phyloP scores from a whole-genome alignment of 176 grass and related monocot genomes.

The Elaeis guineensis region DNA sequence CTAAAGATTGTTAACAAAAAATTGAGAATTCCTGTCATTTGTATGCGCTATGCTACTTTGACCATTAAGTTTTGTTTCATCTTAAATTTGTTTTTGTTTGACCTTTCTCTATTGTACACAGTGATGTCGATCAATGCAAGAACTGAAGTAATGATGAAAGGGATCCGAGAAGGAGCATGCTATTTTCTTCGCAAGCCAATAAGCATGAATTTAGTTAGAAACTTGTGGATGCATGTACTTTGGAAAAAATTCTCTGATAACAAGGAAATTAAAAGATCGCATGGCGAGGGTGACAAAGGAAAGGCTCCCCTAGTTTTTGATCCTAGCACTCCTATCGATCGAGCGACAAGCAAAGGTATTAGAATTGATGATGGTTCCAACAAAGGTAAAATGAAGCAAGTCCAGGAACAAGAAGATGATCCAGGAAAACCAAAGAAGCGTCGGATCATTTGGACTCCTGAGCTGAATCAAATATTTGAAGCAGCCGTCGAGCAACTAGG shows the following conservation, averaged over 20 bases:
- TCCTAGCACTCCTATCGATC: neutral
- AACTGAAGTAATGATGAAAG: neutral
- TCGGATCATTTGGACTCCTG: neutral
- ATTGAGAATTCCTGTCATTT: constrained; percentile 2
- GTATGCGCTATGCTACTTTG: neutral
- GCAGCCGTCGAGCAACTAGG: neutral
- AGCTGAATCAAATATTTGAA: neutral
- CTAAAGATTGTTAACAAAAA: neutral
- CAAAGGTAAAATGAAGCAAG: neutral
- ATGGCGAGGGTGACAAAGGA: neutral
- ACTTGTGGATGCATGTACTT: neutral
- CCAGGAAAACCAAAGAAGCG: neutral
- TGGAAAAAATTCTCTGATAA: neutral
- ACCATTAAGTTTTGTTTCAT: neutral
- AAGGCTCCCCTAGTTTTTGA: neutral
- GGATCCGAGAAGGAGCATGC: constrained; percentile 1
- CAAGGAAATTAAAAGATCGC: neutral
- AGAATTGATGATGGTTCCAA: neutral
- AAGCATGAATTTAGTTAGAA: neutral
- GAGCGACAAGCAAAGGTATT: neutral
- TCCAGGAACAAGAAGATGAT: neutral
- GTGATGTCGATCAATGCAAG: neutral
- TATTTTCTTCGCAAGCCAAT: neutral
- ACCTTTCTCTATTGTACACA: neutral
- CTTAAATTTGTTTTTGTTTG: neutral